Evolutionary conservation across 2,329 filamentous ascomycete species (phyloP), one percentile per base, ranked within the genome.

Genomic region (Diaporthe ilicicola): DNA sequence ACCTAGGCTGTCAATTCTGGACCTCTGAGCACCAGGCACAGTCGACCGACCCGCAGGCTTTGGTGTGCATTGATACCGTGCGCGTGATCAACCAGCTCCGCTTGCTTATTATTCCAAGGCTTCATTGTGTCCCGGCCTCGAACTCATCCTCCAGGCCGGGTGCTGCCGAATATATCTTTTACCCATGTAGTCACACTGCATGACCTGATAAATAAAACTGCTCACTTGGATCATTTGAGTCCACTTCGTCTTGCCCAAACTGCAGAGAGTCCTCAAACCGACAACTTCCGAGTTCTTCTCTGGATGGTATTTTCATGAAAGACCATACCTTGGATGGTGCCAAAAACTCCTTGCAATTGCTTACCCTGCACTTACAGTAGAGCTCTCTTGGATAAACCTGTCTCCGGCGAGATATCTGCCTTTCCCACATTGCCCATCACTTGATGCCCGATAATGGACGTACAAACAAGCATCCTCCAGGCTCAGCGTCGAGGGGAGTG

Each of bases 101-200:
- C 44, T n/a, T 62, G 32, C 29, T 61, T 29, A 62, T 17, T n/a
- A n/a, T n/a, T n/a, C 19, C 59, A 62, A 62, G 59, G 42, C 59
- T 34, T 34, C 12, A 34, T 24, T 32, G 42, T 62, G 27, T 19
- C 59, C 59, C n/a, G 59, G 59, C 59, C 59, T 34, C 42, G 59
- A 48, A 42, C 56, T 15, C 56, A 62, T 62, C 42, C 42, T 12
- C 59, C 27, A 9, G 42, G 42, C 59, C 32, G 27, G 27, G 7
- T 48, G n/a, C 32, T 22, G 27, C 42, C 59, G 27, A 48, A 64
- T 64, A 50, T 64, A 50, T 50, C 59, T 37, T 17, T 9, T n/a
- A n/a, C n/a, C n/a, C 59, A 48, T 15, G 27, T 39, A 19, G 42
- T 62, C 42, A 34, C n/a, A 34, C 27, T 15, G 22, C 29, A 64